phyloP scores from a whole-genome alignment of 306 rosid species.

The Dalbergia cochinchinensis region DNA sequence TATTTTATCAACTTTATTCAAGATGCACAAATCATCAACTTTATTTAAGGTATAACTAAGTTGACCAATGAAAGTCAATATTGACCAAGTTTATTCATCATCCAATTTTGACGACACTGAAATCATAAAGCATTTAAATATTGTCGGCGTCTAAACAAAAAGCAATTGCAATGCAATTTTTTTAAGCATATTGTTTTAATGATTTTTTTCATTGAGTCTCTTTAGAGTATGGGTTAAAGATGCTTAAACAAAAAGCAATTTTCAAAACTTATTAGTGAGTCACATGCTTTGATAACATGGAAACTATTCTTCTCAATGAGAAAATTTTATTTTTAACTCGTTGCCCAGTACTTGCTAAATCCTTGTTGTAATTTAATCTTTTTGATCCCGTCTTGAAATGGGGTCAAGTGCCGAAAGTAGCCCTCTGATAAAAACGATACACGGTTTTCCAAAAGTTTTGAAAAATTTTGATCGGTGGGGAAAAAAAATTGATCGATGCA shows the following conservation, averaged over 20 bases:
- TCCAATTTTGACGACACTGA: neutral
- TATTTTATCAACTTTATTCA: too few species aligned
- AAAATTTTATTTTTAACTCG: too few species aligned
- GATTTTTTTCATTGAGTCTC: too few species aligned
- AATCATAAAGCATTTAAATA: neutral
- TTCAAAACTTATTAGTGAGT: too few species aligned
- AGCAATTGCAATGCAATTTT: neutral
- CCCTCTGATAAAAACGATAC: neutral
- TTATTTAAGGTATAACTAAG: neutral
- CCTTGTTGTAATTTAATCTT: neutral
- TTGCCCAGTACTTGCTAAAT: too few species aligned
- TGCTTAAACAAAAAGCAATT: too few species aligned
- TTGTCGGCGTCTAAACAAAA: neutral
- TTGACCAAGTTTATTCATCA: neutral
- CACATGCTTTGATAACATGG: too few species aligned
- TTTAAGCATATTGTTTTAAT: too few species aligned
- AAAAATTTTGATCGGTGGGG: neutral
- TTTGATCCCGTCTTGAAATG: neutral
- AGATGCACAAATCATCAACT: too few species aligned
- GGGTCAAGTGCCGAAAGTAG: conserved; percentile 11
- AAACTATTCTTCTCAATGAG: too few species aligned
- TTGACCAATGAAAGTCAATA: neutral
- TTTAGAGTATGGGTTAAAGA: too few species aligned
- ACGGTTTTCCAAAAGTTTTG: neutral
- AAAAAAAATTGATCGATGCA: neutral